Base-by-base conservation (phyloP, 2,329 filamentous ascomycete genomes). In the Aureobasidium sp. region DNA sequence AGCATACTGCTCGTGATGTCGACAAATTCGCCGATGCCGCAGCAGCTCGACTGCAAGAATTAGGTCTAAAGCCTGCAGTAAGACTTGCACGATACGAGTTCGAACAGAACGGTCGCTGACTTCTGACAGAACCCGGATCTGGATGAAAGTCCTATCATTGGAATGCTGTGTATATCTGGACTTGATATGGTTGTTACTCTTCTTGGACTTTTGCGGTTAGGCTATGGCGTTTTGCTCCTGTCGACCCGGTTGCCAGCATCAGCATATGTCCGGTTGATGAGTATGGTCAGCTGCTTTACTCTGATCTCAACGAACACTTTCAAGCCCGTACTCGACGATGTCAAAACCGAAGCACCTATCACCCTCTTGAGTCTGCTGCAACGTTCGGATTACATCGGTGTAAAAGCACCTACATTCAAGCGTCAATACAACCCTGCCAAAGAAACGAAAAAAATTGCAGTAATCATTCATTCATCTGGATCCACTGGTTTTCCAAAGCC, bases 401-500 rank as follows among this genome's bases (percentile, higher is more conserved):
- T 57, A 7, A 57, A 51, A n/a, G 60, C 64, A 3, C 62, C 63
- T 10, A 11, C 63, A 62, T 62, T 66, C 72, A 27, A 65, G 70
- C 27, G 64, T 62, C 4, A 58, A 58, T 25, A 61, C 60, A 62
- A 68, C 16, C 61, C 64, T 16, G 39, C 57, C 3, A 71, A 71
- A 61, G 69, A 71, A 54, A 69, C 65, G 21, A 66, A 64, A 30
- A 70, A 75, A 67, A 70, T 75, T 61, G 72, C 69, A 3, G 76
- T 71, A 74, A 79, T 78, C 53, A 74, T 82, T n/a, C 78, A 81
- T 65, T 79, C 78, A 2, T 77, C 75, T 21, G 84, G 85, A 8
- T 84, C 81, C 0, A 86, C 85, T 0, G 84, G 84, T 0, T 74
- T 86, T 0, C 85, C 85, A 0, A 87, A 87, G 64, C 83, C 84